Evolutionary conservation across 768 basidiomycete genomes (phyloP).

Genomic region (Dentipellis sp.): DNA sequence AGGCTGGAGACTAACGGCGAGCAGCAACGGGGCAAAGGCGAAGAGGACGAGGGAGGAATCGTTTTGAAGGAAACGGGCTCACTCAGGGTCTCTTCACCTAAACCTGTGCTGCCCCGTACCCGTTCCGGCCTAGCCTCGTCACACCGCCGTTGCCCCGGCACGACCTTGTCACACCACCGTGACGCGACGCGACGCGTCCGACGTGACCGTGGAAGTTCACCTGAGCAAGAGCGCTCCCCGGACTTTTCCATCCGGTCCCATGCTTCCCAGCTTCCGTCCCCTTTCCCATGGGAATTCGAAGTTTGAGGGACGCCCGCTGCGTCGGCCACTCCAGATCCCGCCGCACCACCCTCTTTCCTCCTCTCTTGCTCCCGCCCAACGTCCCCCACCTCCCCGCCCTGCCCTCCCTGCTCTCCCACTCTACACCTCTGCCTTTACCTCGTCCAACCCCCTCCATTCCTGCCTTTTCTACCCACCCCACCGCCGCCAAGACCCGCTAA

Average conservation of each 20-base stretch:
- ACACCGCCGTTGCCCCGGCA: conserved; percentile 3
- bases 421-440: neutral
- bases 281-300: conserved; percentile 16
- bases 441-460: neutral
- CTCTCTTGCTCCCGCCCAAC: conserved; percentile 2
- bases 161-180: conserved; percentile 5
- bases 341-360: neutral
- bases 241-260: conserved; percentile 6
- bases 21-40: conserved; percentile 10
- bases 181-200: conserved; percentile 7
- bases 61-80: conserved; percentile 16
- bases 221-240: conserved; percentile 7
- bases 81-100: conserved; percentile 3
- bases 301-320: conserved; percentile 11
- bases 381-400: conserved; percentile 2
- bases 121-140: conserved; percentile 12
- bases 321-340: neutral
- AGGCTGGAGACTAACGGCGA: neutral
- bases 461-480: neutral
- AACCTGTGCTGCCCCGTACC: conserved; percentile 9
- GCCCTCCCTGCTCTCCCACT: neutral
- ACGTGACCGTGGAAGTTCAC: conserved; percentile 3
- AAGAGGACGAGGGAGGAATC: conserved; percentile 14
- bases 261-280: conserved; percentile 2
- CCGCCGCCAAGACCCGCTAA: neutral